Conservation (phyloP, 129 eudicot species). For the Arctium minus region DNA sequence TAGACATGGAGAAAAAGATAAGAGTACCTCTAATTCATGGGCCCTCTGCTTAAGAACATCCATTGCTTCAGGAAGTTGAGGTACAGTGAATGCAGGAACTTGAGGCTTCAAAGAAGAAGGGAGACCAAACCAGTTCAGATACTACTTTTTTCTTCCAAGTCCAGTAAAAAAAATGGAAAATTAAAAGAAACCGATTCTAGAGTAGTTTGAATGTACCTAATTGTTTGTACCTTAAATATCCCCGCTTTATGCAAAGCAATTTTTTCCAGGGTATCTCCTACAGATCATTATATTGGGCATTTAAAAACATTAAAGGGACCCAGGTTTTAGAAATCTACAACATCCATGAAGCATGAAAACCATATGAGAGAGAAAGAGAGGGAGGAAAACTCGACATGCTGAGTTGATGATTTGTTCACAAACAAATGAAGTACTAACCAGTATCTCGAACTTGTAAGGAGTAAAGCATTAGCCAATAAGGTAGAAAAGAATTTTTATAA, state of each 20-base stretch:
- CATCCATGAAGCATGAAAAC: neutral
- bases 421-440: neutral
- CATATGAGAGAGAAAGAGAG: neutral
- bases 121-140: conserved; percentile 45
- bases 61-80: conserved; percentile 85
- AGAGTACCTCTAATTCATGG: conserved; percentile 48
- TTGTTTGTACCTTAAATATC: conserved; percentile 69
- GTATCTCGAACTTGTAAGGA: neutral
- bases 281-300: conserved; percentile 6
- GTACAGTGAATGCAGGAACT: conserved; percentile 82
- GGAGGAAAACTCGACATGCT: neutral
- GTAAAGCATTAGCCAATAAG: neutral
- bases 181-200: neutral
- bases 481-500: neutral
- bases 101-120: conserved; percentile 61
- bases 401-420: neutral
- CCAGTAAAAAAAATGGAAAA: conserved; percentile 21
- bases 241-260: conserved; percentile 96
- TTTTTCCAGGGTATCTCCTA: conserved; percentile 71
- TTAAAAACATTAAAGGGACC: neutral
- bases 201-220: conserved; percentile 13
- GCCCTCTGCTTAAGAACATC: conserved; percentile 64
- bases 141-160: conserved; percentile 24
- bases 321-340: neutral
- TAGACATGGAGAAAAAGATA: neutral